phyloP scores from a whole-genome alignment of 371 early-diverging fungal genomes.

The Syncephalastrum racemosum region DNA sequence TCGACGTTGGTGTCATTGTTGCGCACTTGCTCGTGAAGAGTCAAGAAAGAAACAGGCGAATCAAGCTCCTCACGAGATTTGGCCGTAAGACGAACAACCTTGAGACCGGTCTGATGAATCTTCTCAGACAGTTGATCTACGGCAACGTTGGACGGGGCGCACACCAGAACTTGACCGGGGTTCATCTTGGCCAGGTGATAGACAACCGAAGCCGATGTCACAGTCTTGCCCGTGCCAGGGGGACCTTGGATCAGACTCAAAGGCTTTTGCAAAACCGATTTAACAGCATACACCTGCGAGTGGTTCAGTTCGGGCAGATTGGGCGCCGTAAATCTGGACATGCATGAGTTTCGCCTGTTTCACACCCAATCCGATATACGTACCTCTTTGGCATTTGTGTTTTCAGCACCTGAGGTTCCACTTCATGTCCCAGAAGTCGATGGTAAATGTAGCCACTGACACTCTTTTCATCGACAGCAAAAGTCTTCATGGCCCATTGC shows the following conservation, averaged over 20 bases:
- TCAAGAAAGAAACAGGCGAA: slow-evolving; percentile 87
- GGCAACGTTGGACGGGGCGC: slow-evolving; percentile 99
- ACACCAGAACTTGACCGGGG: slow-evolving; percentile 93
- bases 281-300: slow-evolving; percentile 95
- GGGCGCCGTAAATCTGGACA: slow-evolving; percentile 78
- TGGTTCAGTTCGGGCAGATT: slow-evolving; percentile 96
- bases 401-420: slow-evolving; percentile 73
- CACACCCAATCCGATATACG: not conserved
- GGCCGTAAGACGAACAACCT: slow-evolving; percentile 95
- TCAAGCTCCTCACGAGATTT: slow-evolving; percentile 94
- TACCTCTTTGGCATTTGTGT: slow-evolving; percentile 81
- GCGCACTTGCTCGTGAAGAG: slow-evolving; percentile 93
- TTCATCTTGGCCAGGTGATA: slow-evolving; percentile 95
- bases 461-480: slow-evolving; percentile 92
- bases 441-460: slow-evolving; percentile 96
- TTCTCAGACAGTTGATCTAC: slow-evolving; percentile 98
- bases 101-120: slow-evolving; percentile 93
- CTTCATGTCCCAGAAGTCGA: slow-evolving; percentile 90
- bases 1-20: slow-evolving; percentile 92
- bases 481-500: slow-evolving; percentile 93
- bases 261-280: slow-evolving; percentile 86
- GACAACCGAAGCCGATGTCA: slow-evolving; percentile 96
- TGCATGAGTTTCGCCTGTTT: not conserved
- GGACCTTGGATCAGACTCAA: slow-evolving; percentile 97
- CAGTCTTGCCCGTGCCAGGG: slow-evolving; percentile 98